Evolutionary conservation across 345 rosid genomes (phyloP).

Genomic region (Xanthoceras sorbifolium): DNA sequence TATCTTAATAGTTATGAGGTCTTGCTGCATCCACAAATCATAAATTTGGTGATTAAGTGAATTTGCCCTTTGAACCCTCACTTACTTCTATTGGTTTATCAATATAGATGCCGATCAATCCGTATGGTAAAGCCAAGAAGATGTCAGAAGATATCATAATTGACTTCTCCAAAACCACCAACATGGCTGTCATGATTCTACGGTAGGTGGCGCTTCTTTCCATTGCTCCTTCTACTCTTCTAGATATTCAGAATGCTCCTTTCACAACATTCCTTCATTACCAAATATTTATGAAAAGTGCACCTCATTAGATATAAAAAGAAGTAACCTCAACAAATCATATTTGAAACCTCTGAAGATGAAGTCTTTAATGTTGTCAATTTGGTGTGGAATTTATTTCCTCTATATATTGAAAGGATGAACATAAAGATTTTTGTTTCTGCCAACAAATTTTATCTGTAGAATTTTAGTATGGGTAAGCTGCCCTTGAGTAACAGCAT

Average conservation of each 20-base stretch:
- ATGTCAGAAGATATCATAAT: constrained; percentile 72
- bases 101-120: constrained; percentile 53
- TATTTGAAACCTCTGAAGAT: background rate
- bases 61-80: background rate
- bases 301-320: background rate
- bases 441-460: too few relatives aligned
- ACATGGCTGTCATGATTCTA: constrained; percentile 69
- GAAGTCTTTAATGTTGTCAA: too few relatives aligned
- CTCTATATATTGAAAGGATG: too few relatives aligned
- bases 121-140: constrained; percentile 73
- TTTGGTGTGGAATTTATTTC: too few relatives aligned
- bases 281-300: background rate
- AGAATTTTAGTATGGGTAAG: too few relatives aligned
- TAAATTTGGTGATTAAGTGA: too few relatives aligned
- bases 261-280: background rate
- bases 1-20: too few relatives aligned
- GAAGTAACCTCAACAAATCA: background rate
- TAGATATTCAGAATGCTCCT: background rate
- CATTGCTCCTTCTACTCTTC: background rate
- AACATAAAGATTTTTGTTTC: too few relatives aligned
- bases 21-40: too few relatives aligned
- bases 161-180: constrained; percentile 59
- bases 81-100: background rate
- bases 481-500: too few relatives aligned
- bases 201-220: constrained; percentile 38